phyloP scores from a whole-genome alignment of 768 basidiomycete genomes.

The Suillus subalutaceus region DNA sequence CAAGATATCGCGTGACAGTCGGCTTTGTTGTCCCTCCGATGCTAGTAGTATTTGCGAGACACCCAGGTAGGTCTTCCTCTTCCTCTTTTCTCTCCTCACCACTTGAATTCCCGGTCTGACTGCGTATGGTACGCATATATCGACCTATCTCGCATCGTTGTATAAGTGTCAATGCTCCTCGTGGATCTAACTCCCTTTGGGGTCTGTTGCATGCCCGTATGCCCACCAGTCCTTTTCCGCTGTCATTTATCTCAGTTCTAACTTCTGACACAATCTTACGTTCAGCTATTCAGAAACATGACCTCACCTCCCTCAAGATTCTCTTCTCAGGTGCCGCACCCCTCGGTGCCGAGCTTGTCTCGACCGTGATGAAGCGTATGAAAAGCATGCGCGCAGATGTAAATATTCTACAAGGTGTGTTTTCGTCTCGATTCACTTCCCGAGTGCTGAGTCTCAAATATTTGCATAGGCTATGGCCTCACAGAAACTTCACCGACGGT shows the following conservation, averaged over 20 bases:
- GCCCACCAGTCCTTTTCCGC: background rate
- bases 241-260: background rate
- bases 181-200: background rate
- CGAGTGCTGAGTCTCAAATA: background rate
- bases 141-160: background rate
- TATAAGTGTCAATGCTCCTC: background rate
- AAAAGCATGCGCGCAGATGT: conserved; percentile 45
- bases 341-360: conserved; percentile 62
- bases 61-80: conserved; percentile 53
- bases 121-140: background rate
- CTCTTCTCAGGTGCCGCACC: conserved; percentile 84
- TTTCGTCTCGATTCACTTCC: background rate
- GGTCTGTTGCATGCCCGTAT: background rate
- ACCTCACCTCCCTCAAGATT: conserved; percentile 59
- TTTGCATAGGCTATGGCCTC: conserved; percentile 64
- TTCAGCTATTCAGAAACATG: conserved; percentile 64
- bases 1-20: conserved; percentile 62
- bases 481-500: conserved; percentile 83
- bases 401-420: conserved; percentile 54
- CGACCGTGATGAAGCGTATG: conserved; percentile 44
- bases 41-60: conserved; percentile 72
- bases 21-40: conserved; percentile 80
- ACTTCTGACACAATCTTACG: conserved; percentile 5
- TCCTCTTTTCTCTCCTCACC: background rate
- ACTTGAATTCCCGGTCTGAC: background rate